A percentile compares a stretch with the other conserved stretches of the same genome.
These are phyloP conservation scores for Calonectria leucothoes DNA, from an alignment of 2,329 filamentous ascomycete genomes.

Conservation along the genomic window DNA sequence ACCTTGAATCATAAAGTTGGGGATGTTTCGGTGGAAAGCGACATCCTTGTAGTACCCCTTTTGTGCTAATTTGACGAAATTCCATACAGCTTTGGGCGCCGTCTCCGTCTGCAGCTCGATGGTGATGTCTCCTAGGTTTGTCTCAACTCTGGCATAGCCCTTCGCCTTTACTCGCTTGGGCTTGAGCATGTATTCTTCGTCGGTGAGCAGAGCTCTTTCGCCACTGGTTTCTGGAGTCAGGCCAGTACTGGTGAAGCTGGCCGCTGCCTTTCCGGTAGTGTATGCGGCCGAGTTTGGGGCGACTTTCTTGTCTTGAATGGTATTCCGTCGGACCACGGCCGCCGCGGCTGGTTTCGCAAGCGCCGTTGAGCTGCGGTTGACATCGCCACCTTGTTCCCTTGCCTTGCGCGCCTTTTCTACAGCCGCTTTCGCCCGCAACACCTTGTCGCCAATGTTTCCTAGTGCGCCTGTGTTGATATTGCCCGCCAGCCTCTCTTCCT, in stretches of 20 bases:
- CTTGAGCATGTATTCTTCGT: constrained; percentile 97
- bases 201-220: constrained; percentile 85
- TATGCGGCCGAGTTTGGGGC: constrained; percentile 90
- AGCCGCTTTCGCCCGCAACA: constrained; percentile 90
- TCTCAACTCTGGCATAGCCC: constrained; percentile 91
- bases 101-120: constrained; percentile 92
- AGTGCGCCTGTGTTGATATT: constrained; percentile 84
- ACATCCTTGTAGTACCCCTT: constrained; percentile 91
- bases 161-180: constrained; percentile 89
- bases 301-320: constrained; percentile 66
- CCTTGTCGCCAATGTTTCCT: constrained; percentile 83
- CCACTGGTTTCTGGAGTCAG: constrained; percentile 91
- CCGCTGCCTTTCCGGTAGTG: constrained; percentile 90
- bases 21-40: constrained; percentile 92
- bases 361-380: constrained; percentile 64
- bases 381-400: constrained; percentile 69
- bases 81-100: constrained; percentile 95
- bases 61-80: constrained; percentile 89
- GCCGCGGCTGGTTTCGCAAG: constrained; percentile 50
- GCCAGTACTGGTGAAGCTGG: constrained; percentile 95
- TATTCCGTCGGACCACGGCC: constrained; percentile 43
- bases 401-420: constrained; percentile 90
- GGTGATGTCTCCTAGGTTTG: constrained; percentile 85
- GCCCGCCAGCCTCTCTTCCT: constrained; percentile 72
- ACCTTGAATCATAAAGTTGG: constrained; percentile 97